phyloP scores from a whole-genome alignment of 306 rosid species.

The Coriaria nepalensis region DNA sequence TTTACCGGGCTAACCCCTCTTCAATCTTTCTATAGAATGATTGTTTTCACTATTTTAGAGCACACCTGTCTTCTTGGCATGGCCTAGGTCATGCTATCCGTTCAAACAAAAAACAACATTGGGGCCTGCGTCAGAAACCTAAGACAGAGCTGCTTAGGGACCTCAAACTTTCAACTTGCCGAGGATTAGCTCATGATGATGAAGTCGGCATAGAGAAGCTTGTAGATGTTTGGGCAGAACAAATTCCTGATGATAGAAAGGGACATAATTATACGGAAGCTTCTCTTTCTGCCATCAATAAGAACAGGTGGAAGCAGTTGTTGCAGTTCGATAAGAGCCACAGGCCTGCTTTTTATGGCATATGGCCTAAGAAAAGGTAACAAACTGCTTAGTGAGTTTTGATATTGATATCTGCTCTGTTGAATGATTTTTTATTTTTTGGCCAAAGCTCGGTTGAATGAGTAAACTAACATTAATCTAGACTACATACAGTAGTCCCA shows the following conservation, averaged over 20 bases:
- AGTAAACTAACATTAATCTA: too few relatives aligned
- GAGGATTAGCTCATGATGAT: conserved; percentile 33
- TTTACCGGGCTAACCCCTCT: background rate
- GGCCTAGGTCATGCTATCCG: conserved; percentile 35
- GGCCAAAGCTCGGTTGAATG: too few relatives aligned
- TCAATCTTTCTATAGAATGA: conserved; percentile 1
- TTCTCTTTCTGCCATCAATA: conserved; percentile 27
- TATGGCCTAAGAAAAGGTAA: conserved; percentile 71
- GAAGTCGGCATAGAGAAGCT: conserved; percentile 38
- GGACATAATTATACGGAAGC: conserved; percentile 23
- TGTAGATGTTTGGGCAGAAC: conserved; percentile 41
- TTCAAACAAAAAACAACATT: conserved; percentile 45
- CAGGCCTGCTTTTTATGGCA: conserved; percentile 89
- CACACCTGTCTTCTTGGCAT: conserved; percentile 57
- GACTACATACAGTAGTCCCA: too few relatives aligned
- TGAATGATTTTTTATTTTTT: too few relatives aligned
- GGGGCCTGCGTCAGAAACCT: conserved; percentile 78
- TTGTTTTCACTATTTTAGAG: conserved; percentile 33
- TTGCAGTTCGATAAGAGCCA: conserved; percentile 76
- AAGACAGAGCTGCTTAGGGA: conserved; percentile 47
- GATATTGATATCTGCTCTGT: background rate
- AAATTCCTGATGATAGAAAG: conserved; percentile 24
- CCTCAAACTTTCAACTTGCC: conserved; percentile 54
- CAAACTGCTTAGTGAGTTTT: conserved; percentile 7
- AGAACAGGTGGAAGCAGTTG: conserved; percentile 43